Base-by-base conservation (phyloP, 73 alveolate genomes). In the Chromera velia region DNA sequence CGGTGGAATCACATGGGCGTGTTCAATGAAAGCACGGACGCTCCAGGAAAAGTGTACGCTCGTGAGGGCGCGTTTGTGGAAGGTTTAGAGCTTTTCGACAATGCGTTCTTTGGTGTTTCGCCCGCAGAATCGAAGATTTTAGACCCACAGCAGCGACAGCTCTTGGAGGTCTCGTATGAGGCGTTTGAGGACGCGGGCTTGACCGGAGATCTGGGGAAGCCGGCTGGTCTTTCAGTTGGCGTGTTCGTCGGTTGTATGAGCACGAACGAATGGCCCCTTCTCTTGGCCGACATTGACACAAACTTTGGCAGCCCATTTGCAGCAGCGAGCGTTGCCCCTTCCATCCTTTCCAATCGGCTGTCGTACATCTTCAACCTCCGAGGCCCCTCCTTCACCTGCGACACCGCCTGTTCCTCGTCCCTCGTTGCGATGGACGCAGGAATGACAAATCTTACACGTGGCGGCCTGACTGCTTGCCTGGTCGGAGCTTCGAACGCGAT, bases 401-500 rank as follows among this genome's bases (percentile, higher is more conserved):
- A 40, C 55, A 40, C 55, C 22, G 55, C 55, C 22, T 40, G 55
- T 13, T 40, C 55, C 55, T 40, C 55, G 55, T 40, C 55, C 55
- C 55, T 40, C 55, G 55, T 40, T 4, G 55, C 55, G 22, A 40
- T 40, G 55, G 55, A 40, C 4, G 55, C 13, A 4, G 55, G 22
- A 4, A 4, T 40, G 22, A 40, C 4, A 13, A 40, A 40, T 13
- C 4, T 40, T 13, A 65, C 72, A 32, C 34, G 18, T 26, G 40
- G 0, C 0, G 72, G 9, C 9, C 33, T 32, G 0, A 17, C 45
- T 40, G 47, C n/a, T 40, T 69, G 64, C 27, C 72, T 77, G 72
- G 67, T 75, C 0, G 77, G 77, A 18, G 86, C 80, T 0, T 48
- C 80, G 28, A 80, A 80, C 49, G 34, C 70, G 70, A 80, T 80